phyloP scores from a whole-genome alignment of 805 yeast genomes.

The Wickerhamiella galacta region DNA sequence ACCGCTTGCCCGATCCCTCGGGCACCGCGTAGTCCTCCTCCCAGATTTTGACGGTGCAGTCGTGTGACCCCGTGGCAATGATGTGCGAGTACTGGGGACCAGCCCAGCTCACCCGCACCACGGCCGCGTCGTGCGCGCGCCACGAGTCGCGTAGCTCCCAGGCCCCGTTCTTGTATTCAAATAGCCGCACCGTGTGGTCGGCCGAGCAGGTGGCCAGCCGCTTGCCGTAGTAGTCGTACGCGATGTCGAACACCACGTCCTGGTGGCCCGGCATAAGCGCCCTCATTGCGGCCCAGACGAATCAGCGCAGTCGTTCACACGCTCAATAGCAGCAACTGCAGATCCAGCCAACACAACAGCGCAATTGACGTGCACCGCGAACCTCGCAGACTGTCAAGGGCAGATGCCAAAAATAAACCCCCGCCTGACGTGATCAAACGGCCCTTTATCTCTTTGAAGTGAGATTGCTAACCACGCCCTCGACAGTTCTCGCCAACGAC shows the following conservation, averaged over 20 bases:
- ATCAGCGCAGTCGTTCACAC: too few species aligned
- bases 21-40: conserved; percentile 73
- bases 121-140: conserved; percentile 87
- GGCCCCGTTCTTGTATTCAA: conserved; percentile 44
- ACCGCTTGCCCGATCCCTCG: conserved; percentile 63
- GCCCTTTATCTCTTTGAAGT: too few species aligned
- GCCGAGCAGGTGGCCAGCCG: conserved; percentile 89
- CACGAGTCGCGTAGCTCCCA: conserved; percentile 83
- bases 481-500: too few species aligned
- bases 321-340: too few species aligned
- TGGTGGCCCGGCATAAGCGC: conserved; percentile 85
- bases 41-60: conserved; percentile 78
- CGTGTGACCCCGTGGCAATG: conserved; percentile 77
- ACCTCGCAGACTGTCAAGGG: too few species aligned
- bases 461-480: too few species aligned
- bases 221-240: conserved; percentile 79
- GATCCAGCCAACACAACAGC: too few species aligned
- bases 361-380: too few species aligned
- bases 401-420: too few species aligned
- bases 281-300: too few species aligned
- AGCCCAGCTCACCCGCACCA: conserved; percentile 78
- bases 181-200: conserved; percentile 84
- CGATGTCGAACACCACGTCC: conserved; percentile 77
- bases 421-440: too few species aligned
- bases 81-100: conserved; percentile 85